Evolutionary conservation across 225 moss, liverwort and hornwort genomes (phyloP), one percentile per base, ranked within the genome.

Genomic region (Takakia lepidozioides): DNA sequence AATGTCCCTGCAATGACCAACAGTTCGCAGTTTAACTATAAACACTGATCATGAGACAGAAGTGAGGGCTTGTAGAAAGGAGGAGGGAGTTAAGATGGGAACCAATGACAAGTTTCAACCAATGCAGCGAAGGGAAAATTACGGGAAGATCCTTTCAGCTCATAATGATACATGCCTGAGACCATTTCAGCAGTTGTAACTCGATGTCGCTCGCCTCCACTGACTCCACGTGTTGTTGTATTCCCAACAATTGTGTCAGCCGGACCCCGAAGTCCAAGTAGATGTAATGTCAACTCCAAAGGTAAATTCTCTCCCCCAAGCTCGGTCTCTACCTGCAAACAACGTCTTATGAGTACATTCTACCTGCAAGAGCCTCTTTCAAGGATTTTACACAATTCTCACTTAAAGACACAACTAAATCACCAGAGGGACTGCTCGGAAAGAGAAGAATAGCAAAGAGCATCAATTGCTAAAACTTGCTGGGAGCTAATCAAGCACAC

Each of bases 141-240:
- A 6, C 32, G 11, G 32, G 11, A 32, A 32, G 11, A 6, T 7
- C 11, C 11, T 11, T 6, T 32, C 32, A 32, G 32, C 32, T 32
- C 7, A 32, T 7, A 6, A 32, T 11, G 8, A 32, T 32, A 6
- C 32, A 11, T 82, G 63, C 83, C 83, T 73, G 80, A 71, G 51
- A 86, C 76, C 86, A 90, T 86, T 67, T 90, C 90, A 41, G 86
- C 83, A 17, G 83, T 86, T 40, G 90, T 90, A 51, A 90, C 83
- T 46, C 90, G 83, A 59, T 90, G 90, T 35, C 83, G 72, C 59
- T 90, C 90, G 20, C 90, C 83, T 52, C 90, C 86, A 75, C 90
- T 90, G 36, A 90, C 63, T 43, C 90, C 86, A 23, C 83, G 74
- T 47, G 80, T 51, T 14, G 60, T 46, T 47, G 80, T 48, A 60